These are phyloP conservation scores for Aspergillus fumigatiaffinis DNA, from an alignment of 2,329 filamentous ascomycete species.

Conservation along the genomic window DNA sequence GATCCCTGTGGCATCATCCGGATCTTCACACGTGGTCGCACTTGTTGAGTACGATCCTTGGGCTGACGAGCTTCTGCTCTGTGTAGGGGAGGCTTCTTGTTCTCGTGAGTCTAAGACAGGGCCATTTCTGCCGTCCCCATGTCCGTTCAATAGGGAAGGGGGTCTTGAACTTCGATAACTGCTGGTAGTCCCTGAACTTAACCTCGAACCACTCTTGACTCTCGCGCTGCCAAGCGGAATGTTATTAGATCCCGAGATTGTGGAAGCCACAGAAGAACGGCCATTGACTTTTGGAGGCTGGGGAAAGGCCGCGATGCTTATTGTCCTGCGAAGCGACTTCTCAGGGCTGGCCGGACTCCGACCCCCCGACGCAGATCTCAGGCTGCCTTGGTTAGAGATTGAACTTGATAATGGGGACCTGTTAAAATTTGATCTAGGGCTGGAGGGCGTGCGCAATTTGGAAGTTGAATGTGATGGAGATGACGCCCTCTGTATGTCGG, in stretches of 20 bases:
- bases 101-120: constrained; percentile 60
- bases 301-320: constrained; percentile 92
- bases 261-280: constrained; percentile 59
- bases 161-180: constrained; percentile 51
- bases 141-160: constrained; percentile 75
- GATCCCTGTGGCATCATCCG: constrained; percentile 51
- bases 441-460: constrained; percentile 58
- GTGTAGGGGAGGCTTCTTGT: constrained; percentile 77
- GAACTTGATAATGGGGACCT: constrained; percentile 48
- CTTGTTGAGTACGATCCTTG: constrained; percentile 91
- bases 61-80: constrained; percentile 86
- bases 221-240: constrained; percentile 38
- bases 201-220: constrained; percentile 53
- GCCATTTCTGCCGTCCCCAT: constrained; percentile 71
- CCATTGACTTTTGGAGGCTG: constrained; percentile 72
- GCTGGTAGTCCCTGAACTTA: constrained; percentile 51
- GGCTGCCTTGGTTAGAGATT: constrained; percentile 53
- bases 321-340: constrained; percentile 75
- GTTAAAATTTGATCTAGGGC: constrained; percentile 49
- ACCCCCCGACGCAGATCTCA: constrained; percentile 53
- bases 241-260: constrained; percentile 35
- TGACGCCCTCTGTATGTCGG: constrained; percentile 42
- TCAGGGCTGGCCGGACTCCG: constrained; percentile 53
- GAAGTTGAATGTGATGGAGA: constrained; percentile 46
- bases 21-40: constrained; percentile 82